phyloP scores from a whole-genome alignment of 176 grass and related monocot genomes.

The Oryza longistaminata region DNA sequence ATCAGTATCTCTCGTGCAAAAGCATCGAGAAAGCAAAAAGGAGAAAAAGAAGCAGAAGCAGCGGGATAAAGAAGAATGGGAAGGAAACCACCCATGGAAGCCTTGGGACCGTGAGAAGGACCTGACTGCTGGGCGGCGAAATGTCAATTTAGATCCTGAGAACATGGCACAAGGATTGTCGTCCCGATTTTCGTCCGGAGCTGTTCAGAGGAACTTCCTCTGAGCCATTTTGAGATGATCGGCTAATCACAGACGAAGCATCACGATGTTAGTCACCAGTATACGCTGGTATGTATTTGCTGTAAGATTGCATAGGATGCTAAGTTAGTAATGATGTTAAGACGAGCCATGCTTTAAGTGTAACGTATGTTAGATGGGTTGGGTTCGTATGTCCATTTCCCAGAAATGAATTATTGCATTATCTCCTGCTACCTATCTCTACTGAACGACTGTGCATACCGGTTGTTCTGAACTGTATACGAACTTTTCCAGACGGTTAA shows the following conservation, averaged over 20 bases:
- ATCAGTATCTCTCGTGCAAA: slow-evolving; percentile 71
- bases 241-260: background rate
- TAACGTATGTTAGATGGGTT: background rate
- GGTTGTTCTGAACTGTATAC: slow-evolving; percentile 4
- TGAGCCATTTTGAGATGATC: slow-evolving; percentile 28
- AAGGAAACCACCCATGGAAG: slow-evolving; percentile 91
- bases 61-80: slow-evolving; percentile 72
- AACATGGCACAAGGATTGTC: slow-evolving; percentile 67
- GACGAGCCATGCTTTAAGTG: background rate
- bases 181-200: slow-evolving; percentile 79
- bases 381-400: background rate
- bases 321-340: slow-evolving; percentile 1
- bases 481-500: background rate
- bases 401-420: background rate
- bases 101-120: slow-evolving; percentile 98
- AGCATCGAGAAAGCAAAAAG: slow-evolving; percentile 70
- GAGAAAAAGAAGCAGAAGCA: slow-evolving; percentile 70
- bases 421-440: background rate
- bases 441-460: background rate
- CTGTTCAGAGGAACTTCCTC: slow-evolving; percentile 80
- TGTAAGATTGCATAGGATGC: background rate
- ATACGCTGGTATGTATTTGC: background rate
- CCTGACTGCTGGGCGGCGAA: slow-evolving; percentile 73
- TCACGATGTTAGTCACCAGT: background rate
- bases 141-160: slow-evolving; percentile 63